phyloP scores from a whole-genome alignment of 257 asterid genomes.

The Gentiana straminea region DNA sequence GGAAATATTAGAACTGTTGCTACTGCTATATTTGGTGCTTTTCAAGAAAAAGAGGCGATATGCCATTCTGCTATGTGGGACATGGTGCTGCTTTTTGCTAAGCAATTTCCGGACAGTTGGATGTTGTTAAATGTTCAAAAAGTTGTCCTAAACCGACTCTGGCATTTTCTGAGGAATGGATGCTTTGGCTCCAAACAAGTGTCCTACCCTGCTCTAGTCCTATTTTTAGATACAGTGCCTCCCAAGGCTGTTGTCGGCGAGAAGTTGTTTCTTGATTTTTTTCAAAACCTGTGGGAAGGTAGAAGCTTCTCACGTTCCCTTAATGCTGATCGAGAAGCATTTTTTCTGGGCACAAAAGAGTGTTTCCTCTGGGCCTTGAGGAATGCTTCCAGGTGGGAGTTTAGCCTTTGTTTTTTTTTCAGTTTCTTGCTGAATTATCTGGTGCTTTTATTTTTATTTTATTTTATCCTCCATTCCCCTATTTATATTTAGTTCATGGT shows the following conservation, averaged over 20 bases:
- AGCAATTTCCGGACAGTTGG: conserved; percentile 79
- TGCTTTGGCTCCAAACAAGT: conserved; percentile 96
- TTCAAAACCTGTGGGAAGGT: conserved; percentile 84
- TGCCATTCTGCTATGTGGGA: conserved; percentile 99
- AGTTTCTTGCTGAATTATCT: neutral
- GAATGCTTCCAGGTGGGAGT: conserved; percentile 68
- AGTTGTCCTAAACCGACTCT: conserved; percentile 52
- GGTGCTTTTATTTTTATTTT: conserved; percentile 3
- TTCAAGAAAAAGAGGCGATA: conserved; percentile 72
- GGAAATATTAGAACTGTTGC: conserved; percentile 66
- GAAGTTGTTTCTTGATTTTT: conserved; percentile 67
- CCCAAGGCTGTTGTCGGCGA: conserved; percentile 47
- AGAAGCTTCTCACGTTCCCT: conserved; percentile 48
- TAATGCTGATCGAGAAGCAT: conserved; percentile 48
- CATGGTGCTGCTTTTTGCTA: conserved; percentile 44
- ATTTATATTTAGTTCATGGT: conserved; percentile 5
- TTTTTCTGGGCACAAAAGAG: conserved; percentile 63
- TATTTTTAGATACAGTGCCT: conserved; percentile 71
- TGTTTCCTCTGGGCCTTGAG: conserved; percentile 69
- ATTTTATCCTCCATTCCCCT: conserved; percentile 14
- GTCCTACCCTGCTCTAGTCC: conserved; percentile 78
- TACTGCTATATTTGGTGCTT: conserved; percentile 73
- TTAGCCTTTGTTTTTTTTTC: conserved; percentile 4
- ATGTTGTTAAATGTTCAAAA: conserved; percentile 56
- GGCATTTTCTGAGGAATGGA: conserved; percentile 78